Conservation (phyloP, 345 rosid species). For the Eucalyptus pauciflora region DNA sequence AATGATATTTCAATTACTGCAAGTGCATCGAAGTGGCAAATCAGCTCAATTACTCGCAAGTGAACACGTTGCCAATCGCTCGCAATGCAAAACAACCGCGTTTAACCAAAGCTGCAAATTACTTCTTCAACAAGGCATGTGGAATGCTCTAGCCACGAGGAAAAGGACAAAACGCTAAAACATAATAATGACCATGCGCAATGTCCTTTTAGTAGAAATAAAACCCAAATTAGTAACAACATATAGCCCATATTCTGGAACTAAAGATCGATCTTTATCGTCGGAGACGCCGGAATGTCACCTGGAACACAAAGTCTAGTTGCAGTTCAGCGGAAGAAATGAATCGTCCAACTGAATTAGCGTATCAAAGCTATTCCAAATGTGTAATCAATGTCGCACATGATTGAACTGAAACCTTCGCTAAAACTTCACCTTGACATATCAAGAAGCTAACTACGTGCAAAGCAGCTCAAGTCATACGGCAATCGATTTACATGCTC, state of each 20-base stretch:
- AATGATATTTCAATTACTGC: background rate
- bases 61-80: background rate
- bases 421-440: background rate
- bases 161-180: background rate
- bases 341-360: background rate
- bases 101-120: background rate
- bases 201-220: background rate
- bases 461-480: background rate
- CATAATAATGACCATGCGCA: background rate
- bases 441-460: background rate
- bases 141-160: background rate
- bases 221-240: background rate
- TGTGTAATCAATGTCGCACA: background rate
- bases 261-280: background rate
- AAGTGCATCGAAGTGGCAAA: background rate
- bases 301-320: background rate
- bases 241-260: background rate
- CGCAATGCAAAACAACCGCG: background rate
- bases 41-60: background rate
- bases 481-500: background rate
- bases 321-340: background rate
- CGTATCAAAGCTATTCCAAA: background rate
- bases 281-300: background rate
- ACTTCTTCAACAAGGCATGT: background rate
- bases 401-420: background rate